Conservation (phyloP, 768 basidiomycete species). For the Mycena metata region DNA sequence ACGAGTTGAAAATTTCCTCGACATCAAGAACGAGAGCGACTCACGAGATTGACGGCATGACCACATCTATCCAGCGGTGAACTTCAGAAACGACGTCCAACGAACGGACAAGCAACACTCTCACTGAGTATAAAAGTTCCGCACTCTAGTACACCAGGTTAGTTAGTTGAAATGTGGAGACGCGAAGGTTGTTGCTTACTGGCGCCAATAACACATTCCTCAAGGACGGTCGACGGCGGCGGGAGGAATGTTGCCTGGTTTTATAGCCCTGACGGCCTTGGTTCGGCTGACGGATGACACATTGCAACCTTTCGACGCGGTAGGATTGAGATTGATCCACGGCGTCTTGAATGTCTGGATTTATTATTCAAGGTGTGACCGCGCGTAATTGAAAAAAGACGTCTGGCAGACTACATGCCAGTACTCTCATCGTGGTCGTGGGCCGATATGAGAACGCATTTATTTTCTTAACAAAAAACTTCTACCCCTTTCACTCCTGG, state of each 20-base stretch:
- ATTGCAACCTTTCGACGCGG: constrained; percentile 37
- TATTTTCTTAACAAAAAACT: constrained; percentile 7
- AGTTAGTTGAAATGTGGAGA: constrained; percentile 19
- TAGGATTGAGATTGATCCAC: constrained; percentile 34
- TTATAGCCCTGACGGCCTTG: constrained; percentile 35
- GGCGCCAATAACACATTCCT: constrained; percentile 39
- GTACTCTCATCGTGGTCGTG: constrained; percentile 15
- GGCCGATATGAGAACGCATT: constrained; percentile 19
- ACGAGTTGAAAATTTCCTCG: neutral
- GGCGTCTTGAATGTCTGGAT: constrained; percentile 30
- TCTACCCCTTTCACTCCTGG: constrained; percentile 10
- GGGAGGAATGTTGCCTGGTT: constrained; percentile 21
- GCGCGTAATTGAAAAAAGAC: constrained; percentile 30
- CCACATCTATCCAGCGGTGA: constrained; percentile 30
- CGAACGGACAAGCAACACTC: neutral
- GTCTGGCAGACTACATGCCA: constrained; percentile 33
- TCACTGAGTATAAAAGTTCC: constrained; percentile 37
- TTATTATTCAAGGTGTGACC: constrained; percentile 20
- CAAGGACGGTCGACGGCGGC: constrained; percentile 3
- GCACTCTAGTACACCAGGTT: constrained; percentile 28
- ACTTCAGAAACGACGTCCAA: constrained; percentile 19
- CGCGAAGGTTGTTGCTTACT: constrained; percentile 20
- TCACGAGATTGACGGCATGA: constrained; percentile 36
- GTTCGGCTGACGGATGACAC: constrained; percentile 39
- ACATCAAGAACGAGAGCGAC: constrained; percentile 5